Evolutionary conservation across 2,329 filamentous ascomycete species (phyloP).

Genomic region (Pseudopyrenochaeta lycopersici): DNA sequence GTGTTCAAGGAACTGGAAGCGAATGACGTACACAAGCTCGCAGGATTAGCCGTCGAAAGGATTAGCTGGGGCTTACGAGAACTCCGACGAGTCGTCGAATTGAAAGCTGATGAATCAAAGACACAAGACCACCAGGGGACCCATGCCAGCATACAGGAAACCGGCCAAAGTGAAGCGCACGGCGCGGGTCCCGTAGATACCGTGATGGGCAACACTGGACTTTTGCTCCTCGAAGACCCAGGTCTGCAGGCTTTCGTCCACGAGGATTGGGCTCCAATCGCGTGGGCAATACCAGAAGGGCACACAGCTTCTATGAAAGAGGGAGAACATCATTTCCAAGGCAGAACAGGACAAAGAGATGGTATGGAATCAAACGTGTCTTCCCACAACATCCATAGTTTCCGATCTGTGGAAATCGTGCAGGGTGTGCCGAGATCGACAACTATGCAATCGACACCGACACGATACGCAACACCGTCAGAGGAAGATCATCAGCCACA

Average conservation of each 20-base stretch:
- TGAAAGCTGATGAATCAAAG: slow-evolving; percentile 10
- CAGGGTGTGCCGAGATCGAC: slow-evolving; percentile 18
- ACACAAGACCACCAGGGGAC: slow-evolving; percentile 6
- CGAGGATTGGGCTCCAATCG: slow-evolving; percentile 45
- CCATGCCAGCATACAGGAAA: slow-evolving; percentile 16
- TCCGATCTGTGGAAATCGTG: slow-evolving; percentile 27
- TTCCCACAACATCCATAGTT: slow-evolving; percentile 5
- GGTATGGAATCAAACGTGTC: slow-evolving; percentile 10
- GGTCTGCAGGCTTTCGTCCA: slow-evolving; percentile 51
- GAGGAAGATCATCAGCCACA: slow-evolving; percentile 29
- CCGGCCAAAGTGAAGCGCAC: slow-evolving; percentile 19
- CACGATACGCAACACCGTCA: slow-evolving; percentile 26
- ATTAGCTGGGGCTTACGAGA: slow-evolving; percentile 45
- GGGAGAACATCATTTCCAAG: slow-evolving; percentile 15
- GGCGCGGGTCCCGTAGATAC: slow-evolving; percentile 37
- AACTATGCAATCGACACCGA: slow-evolving; percentile 23
- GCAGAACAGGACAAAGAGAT: slow-evolving; percentile 11
- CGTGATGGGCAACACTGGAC: slow-evolving; percentile 59
- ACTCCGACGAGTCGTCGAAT: slow-evolving; percentile 22
- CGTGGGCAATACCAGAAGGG: slow-evolving; percentile 29
- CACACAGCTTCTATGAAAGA: slow-evolving; percentile 16
- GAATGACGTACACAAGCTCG: slow-evolving; percentile 56
- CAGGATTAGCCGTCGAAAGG: slow-evolving; percentile 54
- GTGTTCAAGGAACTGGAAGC: slow-evolving; percentile 55
- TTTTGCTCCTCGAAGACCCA: slow-evolving; percentile 58